These are phyloP conservation scores for Paraconiothyrium brasiliense DNA, from an alignment of 2,329 filamentous ascomycete species.

Conservation along the genomic window DNA sequence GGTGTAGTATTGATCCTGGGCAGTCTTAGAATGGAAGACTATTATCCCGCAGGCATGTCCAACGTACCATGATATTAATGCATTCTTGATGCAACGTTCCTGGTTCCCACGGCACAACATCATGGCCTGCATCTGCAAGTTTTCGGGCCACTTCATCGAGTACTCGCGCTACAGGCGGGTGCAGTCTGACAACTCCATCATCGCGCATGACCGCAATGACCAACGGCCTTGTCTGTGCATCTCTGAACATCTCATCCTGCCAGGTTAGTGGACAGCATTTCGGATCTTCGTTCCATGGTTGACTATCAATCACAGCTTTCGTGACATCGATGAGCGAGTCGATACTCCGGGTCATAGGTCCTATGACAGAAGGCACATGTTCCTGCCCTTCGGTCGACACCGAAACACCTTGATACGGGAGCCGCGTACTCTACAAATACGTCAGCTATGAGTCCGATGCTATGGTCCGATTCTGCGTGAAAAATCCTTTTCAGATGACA, in stretches of 20 bases:
- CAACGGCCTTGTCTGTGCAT: constrained; percentile 55
- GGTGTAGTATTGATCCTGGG: constrained; percentile 68
- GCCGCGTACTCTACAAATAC: constrained; percentile 60
- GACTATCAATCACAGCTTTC: constrained; percentile 57
- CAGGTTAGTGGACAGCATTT: constrained; percentile 64
- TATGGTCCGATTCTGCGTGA: constrained; percentile 45
- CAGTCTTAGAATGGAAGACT: constrained; percentile 1
- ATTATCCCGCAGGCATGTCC: not conserved
- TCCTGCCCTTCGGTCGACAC: constrained; percentile 72
- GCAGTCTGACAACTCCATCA: constrained; percentile 64
- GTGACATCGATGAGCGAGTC: constrained; percentile 61
- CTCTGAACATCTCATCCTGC: constrained; percentile 58
- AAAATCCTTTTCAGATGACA: constrained; percentile 33
- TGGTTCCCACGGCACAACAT: constrained; percentile 63
- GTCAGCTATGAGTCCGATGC: not conserved
- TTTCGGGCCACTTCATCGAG: constrained; percentile 50
- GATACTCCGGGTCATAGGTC: constrained; percentile 65
- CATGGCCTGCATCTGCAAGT: constrained; percentile 61
- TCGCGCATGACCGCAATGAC: constrained; percentile 62
- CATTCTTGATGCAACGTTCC: constrained; percentile 63
- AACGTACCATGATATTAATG: constrained; percentile 63
- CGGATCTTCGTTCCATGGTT: constrained; percentile 65
- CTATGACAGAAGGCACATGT: constrained; percentile 70
- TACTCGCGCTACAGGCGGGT: constrained; percentile 63
- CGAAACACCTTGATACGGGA: constrained; percentile 67